Evolutionary conservation across 345 rosid genomes (phyloP).

Genomic region (Salix purpurea): DNA sequence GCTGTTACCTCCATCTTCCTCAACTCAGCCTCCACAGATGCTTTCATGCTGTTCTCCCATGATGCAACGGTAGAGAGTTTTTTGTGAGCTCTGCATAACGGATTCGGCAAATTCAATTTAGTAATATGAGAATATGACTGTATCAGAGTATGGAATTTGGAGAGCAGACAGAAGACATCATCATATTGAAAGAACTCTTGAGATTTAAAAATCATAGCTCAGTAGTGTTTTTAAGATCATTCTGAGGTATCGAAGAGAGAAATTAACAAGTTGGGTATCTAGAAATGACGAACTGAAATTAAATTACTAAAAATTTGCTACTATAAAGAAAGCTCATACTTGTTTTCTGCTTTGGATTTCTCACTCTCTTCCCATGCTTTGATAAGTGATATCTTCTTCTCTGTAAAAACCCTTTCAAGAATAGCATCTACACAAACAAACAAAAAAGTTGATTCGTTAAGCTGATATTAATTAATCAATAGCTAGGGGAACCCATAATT

Average conservation of each 20-base stretch:
- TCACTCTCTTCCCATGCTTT: slow-evolving; percentile 98
- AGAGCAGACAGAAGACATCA: background rate
- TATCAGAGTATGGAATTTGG: background rate
- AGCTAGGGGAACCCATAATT: background rate
- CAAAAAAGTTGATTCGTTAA: background rate
- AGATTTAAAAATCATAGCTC: background rate
- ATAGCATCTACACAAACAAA: slow-evolving; percentile 46
- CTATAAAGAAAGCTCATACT: slow-evolving; percentile 27
- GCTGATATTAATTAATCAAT: background rate
- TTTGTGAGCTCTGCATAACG: slow-evolving; percentile 57
- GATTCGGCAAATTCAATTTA: background rate
- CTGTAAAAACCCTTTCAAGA: slow-evolving; percentile 70
- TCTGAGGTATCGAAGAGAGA: background rate
- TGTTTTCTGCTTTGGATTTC: slow-evolving; percentile 85
- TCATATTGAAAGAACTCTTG: background rate
- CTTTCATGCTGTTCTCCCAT: slow-evolving; percentile 72
- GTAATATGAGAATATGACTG: background rate
- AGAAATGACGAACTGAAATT: background rate
- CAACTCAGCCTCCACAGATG: slow-evolving; percentile 56
- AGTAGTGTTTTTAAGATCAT: background rate
- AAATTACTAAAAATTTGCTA: background rate
- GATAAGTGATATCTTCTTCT: slow-evolving; percentile 69
- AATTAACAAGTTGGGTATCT: background rate
- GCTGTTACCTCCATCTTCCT: slow-evolving; percentile 50
- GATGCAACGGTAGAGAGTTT: slow-evolving; percentile 46